These are phyloP conservation scores for Sclerotinia sclerotiorum DNA, from an alignment of 2,329 filamentous ascomycete genomes.

Conservation along the genomic window DNA sequence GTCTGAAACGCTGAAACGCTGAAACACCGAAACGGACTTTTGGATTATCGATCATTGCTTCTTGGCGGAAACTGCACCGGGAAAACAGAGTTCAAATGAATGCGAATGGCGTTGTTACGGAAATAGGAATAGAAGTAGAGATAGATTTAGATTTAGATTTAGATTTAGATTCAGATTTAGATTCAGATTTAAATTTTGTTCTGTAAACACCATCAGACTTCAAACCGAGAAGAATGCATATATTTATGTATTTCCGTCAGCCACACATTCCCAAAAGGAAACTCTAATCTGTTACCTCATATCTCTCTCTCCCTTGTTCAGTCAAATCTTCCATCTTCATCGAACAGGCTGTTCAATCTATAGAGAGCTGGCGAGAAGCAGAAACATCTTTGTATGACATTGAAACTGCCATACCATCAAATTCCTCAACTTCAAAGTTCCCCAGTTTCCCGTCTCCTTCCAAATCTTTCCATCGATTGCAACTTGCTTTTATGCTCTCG, in stretches of 20 bases:
- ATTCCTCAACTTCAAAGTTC: not conserved
- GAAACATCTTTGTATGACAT: slow-evolving; percentile 4
- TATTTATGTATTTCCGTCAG: not conserved
- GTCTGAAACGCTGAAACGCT: slow-evolving; percentile 11
- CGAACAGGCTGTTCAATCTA: not conserved
- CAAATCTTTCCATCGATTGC: not conserved
- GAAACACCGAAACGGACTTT: slow-evolving; percentile 11
- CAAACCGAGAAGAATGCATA: not conserved
- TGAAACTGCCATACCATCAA: not conserved
- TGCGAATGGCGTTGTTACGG: not conserved
- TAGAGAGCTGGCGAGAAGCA: not conserved
- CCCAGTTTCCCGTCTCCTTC: not conserved
- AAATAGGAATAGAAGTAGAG: slow-evolving; percentile 4
- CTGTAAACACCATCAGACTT: not conserved
- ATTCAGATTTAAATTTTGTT: not conserved
- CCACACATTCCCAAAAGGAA: not conserved
- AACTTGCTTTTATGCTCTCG: not conserved
- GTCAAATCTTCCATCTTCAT: not conserved
- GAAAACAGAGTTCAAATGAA: not conserved
- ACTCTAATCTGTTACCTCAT: not conserved
- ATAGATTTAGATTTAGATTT: not conserved
- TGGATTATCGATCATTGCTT: slow-evolving; percentile 1
- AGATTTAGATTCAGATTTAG: not conserved
- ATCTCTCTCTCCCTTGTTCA: not conserved
- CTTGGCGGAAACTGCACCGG: slow-evolving; percentile 4